phyloP scores from a whole-genome alignment of 2,329 filamentous ascomycete species.

The Curvularia sp. region DNA sequence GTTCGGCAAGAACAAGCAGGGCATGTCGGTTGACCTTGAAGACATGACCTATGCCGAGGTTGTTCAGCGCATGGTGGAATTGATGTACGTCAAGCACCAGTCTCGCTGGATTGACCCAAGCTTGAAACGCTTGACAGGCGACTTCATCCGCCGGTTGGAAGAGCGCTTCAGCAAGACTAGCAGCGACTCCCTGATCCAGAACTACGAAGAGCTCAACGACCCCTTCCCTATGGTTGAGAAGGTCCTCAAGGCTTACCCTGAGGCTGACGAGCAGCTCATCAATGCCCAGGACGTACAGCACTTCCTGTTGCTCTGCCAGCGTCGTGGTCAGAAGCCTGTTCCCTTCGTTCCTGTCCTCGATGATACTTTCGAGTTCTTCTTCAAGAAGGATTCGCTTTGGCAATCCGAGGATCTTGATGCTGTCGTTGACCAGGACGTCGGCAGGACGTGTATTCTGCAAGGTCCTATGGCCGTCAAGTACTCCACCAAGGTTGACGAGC shows the following conservation, averaged over 20 bases:
- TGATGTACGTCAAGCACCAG: constrained; percentile 57
- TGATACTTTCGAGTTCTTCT: constrained; percentile 98
- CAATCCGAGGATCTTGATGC: constrained; percentile 97
- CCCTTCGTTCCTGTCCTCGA: constrained; percentile 96
- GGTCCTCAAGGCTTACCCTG: constrained; percentile 82
- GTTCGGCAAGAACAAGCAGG: constrained; percentile 55
- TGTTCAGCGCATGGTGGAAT: constrained; percentile 54
- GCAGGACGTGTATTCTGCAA: constrained; percentile 93
- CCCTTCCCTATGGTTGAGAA: constrained; percentile 80
- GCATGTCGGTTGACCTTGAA: constrained; percentile 54
- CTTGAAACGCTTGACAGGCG: constrained; percentile 81
- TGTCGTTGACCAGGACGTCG: constrained; percentile 94
- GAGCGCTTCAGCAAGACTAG: constrained; percentile 88
- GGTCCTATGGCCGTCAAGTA: constrained; percentile 92
- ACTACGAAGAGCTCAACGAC: constrained; percentile 83
- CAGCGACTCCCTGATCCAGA: constrained; percentile 84
- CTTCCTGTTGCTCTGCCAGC: constrained; percentile 91
- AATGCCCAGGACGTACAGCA: constrained; percentile 98
- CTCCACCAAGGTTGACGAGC: constrained; percentile 88
- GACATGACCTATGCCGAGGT: constrained; percentile 60
- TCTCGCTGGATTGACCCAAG: constrained; percentile 65
- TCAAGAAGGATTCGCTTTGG: constrained; percentile 99
- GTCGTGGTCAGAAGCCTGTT: constrained; percentile 91
- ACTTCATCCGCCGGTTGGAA: constrained; percentile 96
- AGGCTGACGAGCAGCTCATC: constrained; percentile 88